Evolutionary conservation across 768 basidiomycete genomes (phyloP).

Genomic region (Mrakia blollopis): DNA sequence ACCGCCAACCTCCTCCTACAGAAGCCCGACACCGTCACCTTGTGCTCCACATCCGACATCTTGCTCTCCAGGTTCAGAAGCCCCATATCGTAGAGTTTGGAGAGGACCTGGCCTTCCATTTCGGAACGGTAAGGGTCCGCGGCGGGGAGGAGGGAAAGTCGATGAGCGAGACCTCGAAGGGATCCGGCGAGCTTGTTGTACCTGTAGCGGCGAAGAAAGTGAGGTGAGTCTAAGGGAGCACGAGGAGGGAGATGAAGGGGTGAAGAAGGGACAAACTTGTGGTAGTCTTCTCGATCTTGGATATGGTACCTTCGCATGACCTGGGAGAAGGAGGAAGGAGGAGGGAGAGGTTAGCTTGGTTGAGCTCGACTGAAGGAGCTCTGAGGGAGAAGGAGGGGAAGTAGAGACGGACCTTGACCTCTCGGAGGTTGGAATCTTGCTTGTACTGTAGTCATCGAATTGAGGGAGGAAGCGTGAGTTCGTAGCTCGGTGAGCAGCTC

Average conservation of each 20-base stretch:
- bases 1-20: conserved; percentile 88
- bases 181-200: conserved; percentile 95
- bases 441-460: conserved; percentile 65
- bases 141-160: conserved; percentile 76
- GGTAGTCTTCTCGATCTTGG: conserved; percentile 88
- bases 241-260: neutral
- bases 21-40: conserved; percentile 90
- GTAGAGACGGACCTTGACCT: conserved; percentile 55
- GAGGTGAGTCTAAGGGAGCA: neutral
- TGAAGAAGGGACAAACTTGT: conserved; percentile 57
- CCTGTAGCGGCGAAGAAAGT: conserved; percentile 44
- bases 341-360: neutral
- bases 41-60: conserved; percentile 87
- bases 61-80: conserved; percentile 80
- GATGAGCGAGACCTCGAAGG: conserved; percentile 76
- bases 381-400: too few species aligned
- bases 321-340: neutral
- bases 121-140: conserved; percentile 80
- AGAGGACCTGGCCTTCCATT: conserved; percentile 80
- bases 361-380: neutral
- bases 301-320: conserved; percentile 94
- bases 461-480: neutral
- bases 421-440: conserved; percentile 82
- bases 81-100: conserved; percentile 96
- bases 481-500: neutral